These are phyloP conservation scores for Excoecaria agallocha DNA, from an alignment of 345 rosid species.

Conservation along the genomic window DNA sequence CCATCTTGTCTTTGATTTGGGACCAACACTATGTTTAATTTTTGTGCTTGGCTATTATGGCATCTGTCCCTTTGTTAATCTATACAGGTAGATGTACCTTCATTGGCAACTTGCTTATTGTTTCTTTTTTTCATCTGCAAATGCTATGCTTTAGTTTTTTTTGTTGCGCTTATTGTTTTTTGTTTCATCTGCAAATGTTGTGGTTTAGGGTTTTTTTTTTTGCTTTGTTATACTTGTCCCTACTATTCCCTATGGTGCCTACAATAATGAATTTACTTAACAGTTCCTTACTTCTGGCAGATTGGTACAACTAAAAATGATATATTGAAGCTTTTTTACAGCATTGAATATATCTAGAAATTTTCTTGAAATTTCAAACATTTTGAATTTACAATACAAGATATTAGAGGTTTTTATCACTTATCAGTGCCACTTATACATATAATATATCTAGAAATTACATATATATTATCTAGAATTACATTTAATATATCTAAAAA, in stretches of 20 bases:
- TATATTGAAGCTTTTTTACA: slow-evolving; percentile 80
- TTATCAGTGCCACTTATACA: not conserved
- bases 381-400: not conserved
- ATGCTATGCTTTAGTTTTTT: too few relatives aligned
- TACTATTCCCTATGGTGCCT: slow-evolving; percentile 3
- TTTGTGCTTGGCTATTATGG: not conserved
- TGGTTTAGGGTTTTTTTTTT: too few relatives aligned
- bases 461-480: too few relatives aligned
- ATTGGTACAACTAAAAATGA: slow-evolving; percentile 59
- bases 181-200: too few relatives aligned
- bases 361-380: not conserved
- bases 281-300: slow-evolving; percentile 40
- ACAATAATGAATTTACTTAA: slow-evolving; percentile 8
- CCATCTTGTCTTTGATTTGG: not conserved
- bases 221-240: not conserved
- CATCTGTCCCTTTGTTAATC: not conserved
- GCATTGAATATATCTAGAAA: slow-evolving; percentile 64
- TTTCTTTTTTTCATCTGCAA: too few relatives aligned
- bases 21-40: not conserved
- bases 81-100: not conserved
- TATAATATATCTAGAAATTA: not conserved
- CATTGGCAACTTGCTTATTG: not conserved
- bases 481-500: not conserved
- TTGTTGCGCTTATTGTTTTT: too few relatives aligned
- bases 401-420: not conserved